Percentiles rank a stretch among this genome's conserved stretches.
These are phyloP conservation scores for Epichloe glyceriae DNA, from an alignment of 2,329 filamentous ascomycete genomes.

Conservation along the genomic window DNA sequence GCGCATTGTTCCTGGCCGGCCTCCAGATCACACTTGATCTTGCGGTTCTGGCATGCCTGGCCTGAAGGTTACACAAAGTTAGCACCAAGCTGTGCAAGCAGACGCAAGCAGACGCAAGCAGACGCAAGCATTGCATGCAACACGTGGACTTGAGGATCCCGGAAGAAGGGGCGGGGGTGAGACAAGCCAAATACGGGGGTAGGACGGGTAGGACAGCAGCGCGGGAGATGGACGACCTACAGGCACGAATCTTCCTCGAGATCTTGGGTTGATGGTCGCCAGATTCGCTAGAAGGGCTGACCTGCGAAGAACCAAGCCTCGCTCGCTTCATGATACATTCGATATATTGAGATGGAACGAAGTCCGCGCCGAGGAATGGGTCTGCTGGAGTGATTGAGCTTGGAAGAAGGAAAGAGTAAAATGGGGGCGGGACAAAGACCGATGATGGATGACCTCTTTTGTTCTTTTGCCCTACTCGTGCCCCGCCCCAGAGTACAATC, in stretches of 20 bases:
- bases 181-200: background rate
- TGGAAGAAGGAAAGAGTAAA: background rate
- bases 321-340: constrained; percentile 12
- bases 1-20: constrained; percentile 30
- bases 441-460: background rate
- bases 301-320: constrained; percentile 9
- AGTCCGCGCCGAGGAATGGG: constrained; percentile 20
- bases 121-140: background rate
- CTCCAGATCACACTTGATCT: constrained; percentile 41
- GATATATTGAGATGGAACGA: constrained; percentile 1
- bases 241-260: constrained; percentile 20
- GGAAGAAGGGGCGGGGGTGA: background rate
- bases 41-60: constrained; percentile 37
- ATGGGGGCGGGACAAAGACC: constrained; percentile 7
- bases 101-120: background rate
- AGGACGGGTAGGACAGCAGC: background rate
- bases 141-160: background rate
- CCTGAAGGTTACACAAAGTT: constrained; percentile 9
- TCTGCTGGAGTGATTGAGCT: background rate
- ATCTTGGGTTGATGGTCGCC: constrained; percentile 16
- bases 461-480: background rate
- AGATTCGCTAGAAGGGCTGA: constrained; percentile 5
- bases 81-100: background rate
- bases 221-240: constrained; percentile 12
- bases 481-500: background rate